Evolutionary conservation across 495 filamentous ascomycete genomes (phyloP).

Genomic region (Elasticomyces elasticus): DNA sequence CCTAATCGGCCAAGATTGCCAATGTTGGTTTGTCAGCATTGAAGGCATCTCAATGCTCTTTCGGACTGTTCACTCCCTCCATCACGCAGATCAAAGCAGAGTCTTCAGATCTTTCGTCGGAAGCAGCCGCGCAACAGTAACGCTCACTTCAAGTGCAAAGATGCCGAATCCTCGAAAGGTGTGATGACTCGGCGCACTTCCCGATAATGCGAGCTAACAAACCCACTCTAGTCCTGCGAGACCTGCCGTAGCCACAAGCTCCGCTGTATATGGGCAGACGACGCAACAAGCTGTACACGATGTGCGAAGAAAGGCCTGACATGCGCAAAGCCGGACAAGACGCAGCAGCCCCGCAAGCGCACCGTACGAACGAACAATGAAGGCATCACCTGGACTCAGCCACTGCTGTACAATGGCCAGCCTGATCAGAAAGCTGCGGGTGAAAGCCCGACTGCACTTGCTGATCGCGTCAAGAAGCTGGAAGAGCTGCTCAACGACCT

Average conservation of each 20-base stretch:
- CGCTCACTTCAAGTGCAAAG: too few species aligned
- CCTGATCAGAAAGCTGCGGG: background rate
- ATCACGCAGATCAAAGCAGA: too few species aligned
- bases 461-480: background rate
- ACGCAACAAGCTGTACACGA: background rate
- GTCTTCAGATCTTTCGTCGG: too few species aligned
- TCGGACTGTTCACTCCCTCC: too few species aligned
- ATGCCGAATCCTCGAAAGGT: too few species aligned
- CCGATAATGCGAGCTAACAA: too few species aligned
- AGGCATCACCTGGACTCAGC: background rate
- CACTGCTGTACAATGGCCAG: background rate
- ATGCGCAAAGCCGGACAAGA: background rate
- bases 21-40: too few species aligned
- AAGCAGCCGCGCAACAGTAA: too few species aligned
- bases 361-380: background rate
- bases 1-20: too few species aligned
- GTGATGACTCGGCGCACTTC: too few species aligned
- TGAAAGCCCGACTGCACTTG: background rate
- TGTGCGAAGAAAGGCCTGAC: background rate
- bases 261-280: background rate
- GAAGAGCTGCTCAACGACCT: background rate
- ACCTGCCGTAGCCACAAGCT: background rate
- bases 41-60: too few species aligned
- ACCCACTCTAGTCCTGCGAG: background rate
- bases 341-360: background rate